Percentiles rank a stretch among this genome's conserved stretches.
Evolutionary conservation across 176 grass and related monocot genomes (phyloP).

Genomic region (Ananas comosus): DNA sequence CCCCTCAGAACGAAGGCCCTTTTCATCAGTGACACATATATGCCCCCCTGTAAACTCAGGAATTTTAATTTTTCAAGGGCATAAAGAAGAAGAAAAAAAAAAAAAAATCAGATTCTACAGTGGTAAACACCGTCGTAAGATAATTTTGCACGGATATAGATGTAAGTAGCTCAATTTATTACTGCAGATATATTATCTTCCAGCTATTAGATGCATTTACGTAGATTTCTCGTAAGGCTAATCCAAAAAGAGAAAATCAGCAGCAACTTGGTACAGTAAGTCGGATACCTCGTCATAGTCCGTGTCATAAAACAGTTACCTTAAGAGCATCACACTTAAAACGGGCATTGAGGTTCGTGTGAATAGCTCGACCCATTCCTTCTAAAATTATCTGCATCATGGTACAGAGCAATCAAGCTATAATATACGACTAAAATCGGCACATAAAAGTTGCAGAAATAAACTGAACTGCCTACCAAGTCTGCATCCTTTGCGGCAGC

Average conservation of each 20-base stretch:
- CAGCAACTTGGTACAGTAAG: background rate
- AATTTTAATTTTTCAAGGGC: too few species aligned
- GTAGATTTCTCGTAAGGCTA: too few species aligned
- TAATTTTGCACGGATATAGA: too few species aligned
- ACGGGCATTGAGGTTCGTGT: conserved; percentile 81
- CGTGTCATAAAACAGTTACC: conserved; percentile 31
- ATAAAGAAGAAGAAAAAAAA: too few species aligned
- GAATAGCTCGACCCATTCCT: conserved; percentile 84
- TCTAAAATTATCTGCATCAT: conserved; percentile 69
- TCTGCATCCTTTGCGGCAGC: conserved; percentile 77
- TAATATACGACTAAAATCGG: conserved; percentile 9
- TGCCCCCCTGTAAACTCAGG: too few species aligned
- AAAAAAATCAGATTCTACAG: too few species aligned
- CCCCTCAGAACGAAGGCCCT: background rate
- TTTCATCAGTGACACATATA: background rate
- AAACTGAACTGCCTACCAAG: conserved; percentile 43
- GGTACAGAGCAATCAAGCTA: conserved; percentile 16
- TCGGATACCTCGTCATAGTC: background rate
- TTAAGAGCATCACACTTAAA: conserved; percentile 92
- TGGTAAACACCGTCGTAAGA: too few species aligned
- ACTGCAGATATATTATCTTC: too few species aligned
- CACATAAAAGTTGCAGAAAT: conserved; percentile 11
- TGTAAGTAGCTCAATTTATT: too few species aligned
- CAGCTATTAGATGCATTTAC: too few species aligned
- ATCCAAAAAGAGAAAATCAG: background rate